phyloP scores from a whole-genome alignment of 176 grass and related monocot species.

The Phragmites australis region DNA sequence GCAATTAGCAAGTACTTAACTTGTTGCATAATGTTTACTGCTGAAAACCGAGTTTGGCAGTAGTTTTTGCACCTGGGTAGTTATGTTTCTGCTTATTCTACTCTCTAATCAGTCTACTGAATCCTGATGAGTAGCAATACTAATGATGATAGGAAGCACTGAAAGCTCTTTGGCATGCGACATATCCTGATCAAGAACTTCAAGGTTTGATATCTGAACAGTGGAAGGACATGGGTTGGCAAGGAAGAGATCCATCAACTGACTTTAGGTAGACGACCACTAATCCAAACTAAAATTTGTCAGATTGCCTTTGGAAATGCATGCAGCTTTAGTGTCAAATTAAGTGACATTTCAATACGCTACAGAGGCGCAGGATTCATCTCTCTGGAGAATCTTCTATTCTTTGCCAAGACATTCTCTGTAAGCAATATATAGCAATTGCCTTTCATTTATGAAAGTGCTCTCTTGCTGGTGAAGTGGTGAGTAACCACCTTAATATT shows the following conservation, averaged over 20 bases:
- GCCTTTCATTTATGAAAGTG: conserved; percentile 12
- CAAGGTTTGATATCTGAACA: conserved; percentile 89
- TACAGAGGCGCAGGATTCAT: conserved; percentile 86
- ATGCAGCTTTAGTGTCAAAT: not conserved
- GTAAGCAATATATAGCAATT: conserved; percentile 48
- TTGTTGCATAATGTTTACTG: not conserved
- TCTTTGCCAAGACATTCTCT: conserved; percentile 96
- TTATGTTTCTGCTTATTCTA: not conserved
- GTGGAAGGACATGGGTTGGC: conserved; percentile 99
- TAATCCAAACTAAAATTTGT: not conserved
- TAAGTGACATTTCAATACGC: not conserved
- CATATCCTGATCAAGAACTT: conserved; percentile 94
- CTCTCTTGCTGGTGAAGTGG: not conserved
- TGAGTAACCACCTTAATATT: conserved; percentile 8
- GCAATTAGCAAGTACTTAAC: not conserved
- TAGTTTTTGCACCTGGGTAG: not conserved
- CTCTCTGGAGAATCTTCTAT: conserved; percentile 94
- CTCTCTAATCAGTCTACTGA: not conserved
- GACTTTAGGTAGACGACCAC: conserved; percentile 69
- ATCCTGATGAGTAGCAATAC: conserved; percentile 3
- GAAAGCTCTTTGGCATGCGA: conserved; percentile 91
- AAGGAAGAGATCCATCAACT: conserved; percentile 96
- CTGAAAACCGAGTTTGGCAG: not conserved
- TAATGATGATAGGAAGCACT: conserved; percentile 72
- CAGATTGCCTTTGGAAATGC: not conserved